Percentiles rank a stretch among this genome's conserved stretches.
Conservation (phyloP, 2,329 filamentous ascomycete species). For the Cladophialophora immunda region DNA sequence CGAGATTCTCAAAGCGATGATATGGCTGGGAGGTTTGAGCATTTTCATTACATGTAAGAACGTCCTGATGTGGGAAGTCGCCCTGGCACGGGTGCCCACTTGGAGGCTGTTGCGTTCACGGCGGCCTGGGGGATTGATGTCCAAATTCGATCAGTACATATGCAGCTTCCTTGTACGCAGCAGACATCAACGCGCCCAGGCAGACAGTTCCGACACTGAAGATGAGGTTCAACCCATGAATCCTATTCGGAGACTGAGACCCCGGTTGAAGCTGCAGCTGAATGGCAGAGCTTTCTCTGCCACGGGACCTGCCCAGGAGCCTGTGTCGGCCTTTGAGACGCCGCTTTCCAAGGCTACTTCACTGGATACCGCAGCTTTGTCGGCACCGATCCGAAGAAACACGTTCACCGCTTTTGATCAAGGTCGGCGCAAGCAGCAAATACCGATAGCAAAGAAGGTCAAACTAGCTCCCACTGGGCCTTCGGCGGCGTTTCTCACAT, state of each 20-base stretch:
- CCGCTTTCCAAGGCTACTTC: slow-evolving; percentile 10
- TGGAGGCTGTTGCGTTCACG: slow-evolving; percentile 73
- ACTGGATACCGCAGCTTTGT: slow-evolving; percentile 12
- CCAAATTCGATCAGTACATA: slow-evolving; percentile 31
- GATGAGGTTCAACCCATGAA: slow-evolving; percentile 20
- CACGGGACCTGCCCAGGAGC: slow-evolving; percentile 14
- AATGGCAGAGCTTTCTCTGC: slow-evolving; percentile 29
- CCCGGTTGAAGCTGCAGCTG: slow-evolving; percentile 24
- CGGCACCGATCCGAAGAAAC: slow-evolving; percentile 25
- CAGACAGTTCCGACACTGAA: slow-evolving; percentile 31
- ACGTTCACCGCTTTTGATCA: slow-evolving; percentile 55
- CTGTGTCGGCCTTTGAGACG: slow-evolving; percentile 22
- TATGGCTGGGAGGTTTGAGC: slow-evolving; percentile 84
- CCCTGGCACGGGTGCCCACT: slow-evolving; percentile 84
- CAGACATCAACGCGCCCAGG: slow-evolving; percentile 13
- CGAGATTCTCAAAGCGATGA: slow-evolving; percentile 81
- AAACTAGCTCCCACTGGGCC: slow-evolving; percentile 49
- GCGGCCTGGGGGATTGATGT: slow-evolving; percentile 22
- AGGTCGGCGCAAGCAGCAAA: slow-evolving; percentile 1
- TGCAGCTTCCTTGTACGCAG: slow-evolving; percentile 24
- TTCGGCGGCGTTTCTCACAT: slow-evolving; percentile 68
- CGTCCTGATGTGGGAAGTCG: slow-evolving; percentile 83
- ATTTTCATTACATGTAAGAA: slow-evolving; percentile 76
- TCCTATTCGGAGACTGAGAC: slow-evolving; percentile 15
- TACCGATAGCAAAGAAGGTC: slow-evolving; percentile 9